Evolutionary conservation across 441 rosid genomes (phyloP), one percentile per base, ranked within the genome.

Genomic region (Eruca vesicaria): DNA sequence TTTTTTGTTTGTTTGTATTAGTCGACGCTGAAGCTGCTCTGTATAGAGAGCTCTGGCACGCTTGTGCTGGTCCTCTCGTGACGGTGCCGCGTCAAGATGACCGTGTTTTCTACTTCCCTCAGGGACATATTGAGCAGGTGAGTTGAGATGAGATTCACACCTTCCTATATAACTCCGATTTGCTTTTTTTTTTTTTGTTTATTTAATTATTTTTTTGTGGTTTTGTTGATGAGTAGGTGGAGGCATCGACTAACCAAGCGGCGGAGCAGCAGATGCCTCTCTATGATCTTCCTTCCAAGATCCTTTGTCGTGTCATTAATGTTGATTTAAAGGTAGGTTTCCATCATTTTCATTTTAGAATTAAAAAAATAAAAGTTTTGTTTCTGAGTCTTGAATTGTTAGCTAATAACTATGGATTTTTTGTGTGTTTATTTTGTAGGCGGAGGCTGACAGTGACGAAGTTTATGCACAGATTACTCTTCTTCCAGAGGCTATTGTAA

Each of bases 71-170:
- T 73, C 98, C 99, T 74, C 81, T 96, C 19, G 99, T 96, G 15
- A 92, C 94, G 12, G 99, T 96, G 14, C 98, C 99, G 50, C 88
- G 97, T 15, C 86, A 87, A 82, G 78, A 83, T 16, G 97, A 96
- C 79, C 94, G 83, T 31, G 99, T 96, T 20, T 93, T 84, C 75
- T 96, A 96, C 80, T 96, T 96, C 73, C 98, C 98, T 59, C 99
- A 93, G 69, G 99, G 98, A 43, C 99, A 96, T 82, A 89, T 96
- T 77, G 98, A 96, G 82, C 98, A 96, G 96, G 98, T 93, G 73
- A n/a, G n/a, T n/a, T n/a, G n/a, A n/a, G n/a, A n/a, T n/a, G n/a
- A 53, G 35, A 15, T 38, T 31, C 19, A 32, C 7, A 35, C 28
- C 5, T 21, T 4, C 33, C 18, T 33, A 35, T 12, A 3, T 23